Percentiles rank a stretch among this genome's conserved stretches.
Evolutionary conservation across 1,139 yeast species (phyloP).

Genomic region (Geotrichum restrictum): DNA sequence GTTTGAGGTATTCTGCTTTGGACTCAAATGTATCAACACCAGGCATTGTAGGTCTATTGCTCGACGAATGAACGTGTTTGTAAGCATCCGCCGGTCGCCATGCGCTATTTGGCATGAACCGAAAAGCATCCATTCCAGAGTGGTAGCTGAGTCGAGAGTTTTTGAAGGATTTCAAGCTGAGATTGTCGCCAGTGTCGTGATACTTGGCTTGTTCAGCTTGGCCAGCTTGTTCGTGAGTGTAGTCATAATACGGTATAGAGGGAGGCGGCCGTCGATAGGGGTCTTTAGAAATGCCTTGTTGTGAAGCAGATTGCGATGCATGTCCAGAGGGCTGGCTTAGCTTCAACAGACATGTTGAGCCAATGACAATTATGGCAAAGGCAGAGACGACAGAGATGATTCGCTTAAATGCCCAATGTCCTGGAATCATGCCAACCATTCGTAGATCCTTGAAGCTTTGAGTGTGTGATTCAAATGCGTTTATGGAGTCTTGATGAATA

Average conservation of each 20-base stretch:
- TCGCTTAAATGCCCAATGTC: not conserved
- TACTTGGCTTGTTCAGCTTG: no score
- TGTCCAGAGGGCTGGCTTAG: not conserved
- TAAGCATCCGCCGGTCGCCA: constrained; percentile 22
- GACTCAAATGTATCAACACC: not conserved
- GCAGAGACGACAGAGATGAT: not conserved
- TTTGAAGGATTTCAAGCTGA: not conserved
- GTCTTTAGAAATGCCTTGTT: no score
- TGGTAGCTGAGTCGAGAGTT: not conserved
- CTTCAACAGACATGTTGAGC: not conserved
- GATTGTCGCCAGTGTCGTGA: not conserved
- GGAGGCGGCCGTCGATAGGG: no score
- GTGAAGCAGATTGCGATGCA: not conserved
- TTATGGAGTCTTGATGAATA: no score
- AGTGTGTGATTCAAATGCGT: no score
- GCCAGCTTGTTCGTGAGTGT: no score
- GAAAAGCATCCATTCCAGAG: constrained; percentile 4
- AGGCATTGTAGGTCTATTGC: not conserved
- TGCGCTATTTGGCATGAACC: constrained; percentile 16
- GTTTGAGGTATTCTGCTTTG: constrained; percentile 24
- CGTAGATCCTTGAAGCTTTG: no score
- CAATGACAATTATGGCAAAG: not conserved
- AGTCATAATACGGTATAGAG: no score
- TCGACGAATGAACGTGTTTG: not conserved
- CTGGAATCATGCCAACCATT: not conserved